These are phyloP conservation scores for Spatholobus suberectus DNA, from an alignment of 306 rosid genomes.

Conservation along the genomic window DNA sequence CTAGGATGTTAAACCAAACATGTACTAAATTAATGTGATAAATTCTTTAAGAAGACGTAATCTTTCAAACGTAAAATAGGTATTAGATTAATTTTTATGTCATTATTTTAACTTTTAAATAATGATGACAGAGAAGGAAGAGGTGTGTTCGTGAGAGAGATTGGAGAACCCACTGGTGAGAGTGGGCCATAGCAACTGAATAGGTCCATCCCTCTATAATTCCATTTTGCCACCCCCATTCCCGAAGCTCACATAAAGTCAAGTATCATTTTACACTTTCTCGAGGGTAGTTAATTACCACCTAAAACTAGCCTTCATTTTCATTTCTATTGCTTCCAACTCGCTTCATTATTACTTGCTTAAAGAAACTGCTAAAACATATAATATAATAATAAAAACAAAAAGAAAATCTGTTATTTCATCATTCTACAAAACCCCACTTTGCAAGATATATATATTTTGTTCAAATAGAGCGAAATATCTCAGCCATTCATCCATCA, in stretches of 20 bases:
- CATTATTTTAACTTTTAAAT: background rate
- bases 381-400: background rate
- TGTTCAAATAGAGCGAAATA: background rate
- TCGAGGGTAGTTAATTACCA: background rate
- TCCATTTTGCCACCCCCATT: constrained; percentile 46
- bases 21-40: too few relatives aligned
- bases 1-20: too few relatives aligned
- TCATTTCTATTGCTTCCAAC: constrained; percentile 14
- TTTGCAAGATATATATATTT: background rate
- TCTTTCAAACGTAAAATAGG: background rate
- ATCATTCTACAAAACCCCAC: background rate
- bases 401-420: background rate
- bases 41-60: background rate
- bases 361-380: background rate
- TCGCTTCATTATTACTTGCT: background rate
- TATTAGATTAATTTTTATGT: background rate
- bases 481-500: constrained; percentile 17
- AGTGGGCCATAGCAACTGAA: constrained; percentile 41
- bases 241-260: constrained; percentile 45
- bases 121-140: background rate
- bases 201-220: constrained; percentile 50
- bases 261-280: constrained; percentile 39
- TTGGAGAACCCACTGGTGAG: constrained; percentile 45
- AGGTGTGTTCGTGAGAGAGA: too few relatives aligned
- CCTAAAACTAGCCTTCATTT: constrained; percentile 29